These are phyloP conservation scores for Thinopyrum obtusiflorum DNA, from an alignment of 202 grass and related monocot species.

Conservation along the genomic window DNA sequence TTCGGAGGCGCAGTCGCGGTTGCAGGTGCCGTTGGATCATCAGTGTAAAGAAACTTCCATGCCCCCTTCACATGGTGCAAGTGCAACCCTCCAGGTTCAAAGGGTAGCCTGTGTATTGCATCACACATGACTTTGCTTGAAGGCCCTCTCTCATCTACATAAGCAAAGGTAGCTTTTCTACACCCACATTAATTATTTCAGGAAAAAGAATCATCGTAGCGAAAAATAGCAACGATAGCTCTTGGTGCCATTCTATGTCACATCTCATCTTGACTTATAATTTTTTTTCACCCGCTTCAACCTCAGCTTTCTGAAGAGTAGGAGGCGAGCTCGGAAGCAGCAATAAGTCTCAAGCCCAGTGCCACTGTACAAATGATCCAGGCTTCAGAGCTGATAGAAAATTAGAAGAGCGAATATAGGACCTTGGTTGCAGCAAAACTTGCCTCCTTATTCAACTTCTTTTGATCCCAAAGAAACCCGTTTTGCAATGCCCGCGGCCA, in stretches of 20 bases:
- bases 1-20: not conserved
- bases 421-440: not conserved
- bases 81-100: not conserved
- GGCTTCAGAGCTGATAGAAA: not conserved
- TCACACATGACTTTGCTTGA: not conserved
- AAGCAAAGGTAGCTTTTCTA: not conserved
- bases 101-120: not conserved
- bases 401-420: not conserved
- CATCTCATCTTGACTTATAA: not conserved
- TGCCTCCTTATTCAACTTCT: not conserved
- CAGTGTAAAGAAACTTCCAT: not conserved
- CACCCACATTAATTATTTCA: not conserved
- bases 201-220: not conserved
- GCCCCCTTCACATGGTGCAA: not conserved
- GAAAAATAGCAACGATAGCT: not conserved
- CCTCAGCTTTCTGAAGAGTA: slow-evolving; percentile 6
- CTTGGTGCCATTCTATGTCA: not conserved
- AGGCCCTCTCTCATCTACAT: not conserved
- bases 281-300: not conserved
- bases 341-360: not conserved
- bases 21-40: not conserved
- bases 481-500: not conserved
- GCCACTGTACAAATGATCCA: not conserved
- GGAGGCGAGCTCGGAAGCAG: not conserved
- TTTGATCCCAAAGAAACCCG: not conserved